Evolutionary conservation across 2,329 filamentous ascomycete species (phyloP).

Genomic region (Daldinia eschscholtzii): DNA sequence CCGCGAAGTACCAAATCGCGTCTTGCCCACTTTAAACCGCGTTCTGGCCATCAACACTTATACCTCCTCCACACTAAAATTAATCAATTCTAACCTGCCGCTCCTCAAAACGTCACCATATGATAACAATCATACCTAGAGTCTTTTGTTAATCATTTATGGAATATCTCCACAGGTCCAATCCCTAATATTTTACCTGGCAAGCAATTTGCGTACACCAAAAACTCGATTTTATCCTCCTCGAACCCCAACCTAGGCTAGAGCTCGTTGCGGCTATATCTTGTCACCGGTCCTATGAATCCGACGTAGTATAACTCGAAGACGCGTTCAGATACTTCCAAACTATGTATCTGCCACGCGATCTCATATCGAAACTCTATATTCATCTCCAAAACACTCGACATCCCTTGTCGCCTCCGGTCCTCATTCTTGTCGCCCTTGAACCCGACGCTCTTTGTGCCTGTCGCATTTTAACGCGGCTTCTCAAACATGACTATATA

Average conservation of each 20-base stretch:
- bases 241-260: neutral
- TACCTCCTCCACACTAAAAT: slow-evolving; percentile 23
- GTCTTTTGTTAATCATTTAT: slow-evolving; percentile 23
- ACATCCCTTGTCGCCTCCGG: slow-evolving; percentile 90
- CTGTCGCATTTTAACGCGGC: slow-evolving; percentile 89
- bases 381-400: slow-evolving; percentile 86
- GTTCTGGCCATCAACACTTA: slow-evolving; percentile 39
- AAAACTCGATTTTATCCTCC: slow-evolving; percentile 9
- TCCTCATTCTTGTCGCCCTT: slow-evolving; percentile 91
- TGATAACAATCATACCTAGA: slow-evolving; percentile 30
- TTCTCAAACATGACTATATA: slow-evolving; percentile 98
- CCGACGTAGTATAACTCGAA: slow-evolving; percentile 47
- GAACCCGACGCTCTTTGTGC: slow-evolving; percentile 96
- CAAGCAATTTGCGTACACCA: slow-evolving; percentile 11
- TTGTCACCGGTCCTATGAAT: slow-evolving; percentile 51
- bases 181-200: slow-evolving; percentile 18
- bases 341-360: slow-evolving; percentile 93
- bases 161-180: slow-evolving; percentile 17
- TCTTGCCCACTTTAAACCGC: slow-evolving; percentile 35
- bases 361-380: slow-evolving; percentile 91
- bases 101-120: slow-evolving; percentile 10
- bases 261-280: slow-evolving; percentile 4
- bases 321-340: slow-evolving; percentile 53
- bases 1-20: slow-evolving; percentile 33
- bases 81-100: slow-evolving; percentile 18